Evolutionary conservation across 2,329 filamentous ascomycete genomes (phyloP), one percentile per base, ranked within the genome.

Genomic region (Alternaria hordeiaustralica): DNA sequence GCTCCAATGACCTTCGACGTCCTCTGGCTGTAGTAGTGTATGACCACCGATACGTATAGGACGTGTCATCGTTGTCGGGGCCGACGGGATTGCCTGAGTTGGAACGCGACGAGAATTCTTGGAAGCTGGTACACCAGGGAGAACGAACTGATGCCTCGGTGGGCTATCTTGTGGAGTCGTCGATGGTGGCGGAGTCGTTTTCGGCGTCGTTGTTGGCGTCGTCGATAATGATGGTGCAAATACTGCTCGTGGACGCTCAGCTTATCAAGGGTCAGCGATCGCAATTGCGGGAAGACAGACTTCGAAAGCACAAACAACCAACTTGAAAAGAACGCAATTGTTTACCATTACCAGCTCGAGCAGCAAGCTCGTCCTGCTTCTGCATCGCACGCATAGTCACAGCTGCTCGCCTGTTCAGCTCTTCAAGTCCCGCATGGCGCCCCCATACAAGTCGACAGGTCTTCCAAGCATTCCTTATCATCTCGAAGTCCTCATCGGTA

Each of bases 381-480:
- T 41, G 36, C 36, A 3, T 41, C 5, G n/a, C n/a, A 41, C 45
- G 23, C 12, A 8, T 30, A 20, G 11, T 20, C 25, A 5, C 26
- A 10, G 25, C 5, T 1, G 21, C 18, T 30, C 26, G 25, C 12
- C 18, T 49, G n/a, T 23, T 30, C 10, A 30, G 12, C 6, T 30
- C 12, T 4, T 26, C 25, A 20, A 49, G 25, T 5, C 46, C 9
- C n/a, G 12, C 25, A 13, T 30, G 9, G 15, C 18, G 46, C 26
- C 25, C 25, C 28, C 51, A 55, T n/a, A 55, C 36, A 5, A 55
- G 36, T 13, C 36, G 51, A 44, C 51, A 55, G 12, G 51, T 44
- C 1, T 28, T 44, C 51, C 21, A 55, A 44, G 33, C 33, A 4
- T 44, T 15, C 10, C 41, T 43, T 21, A 28, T 5, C 51, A 55